Evolutionary conservation across 352 stramenopile genomes (phyloP).

Genomic region (Phytophthora sp.): DNA sequence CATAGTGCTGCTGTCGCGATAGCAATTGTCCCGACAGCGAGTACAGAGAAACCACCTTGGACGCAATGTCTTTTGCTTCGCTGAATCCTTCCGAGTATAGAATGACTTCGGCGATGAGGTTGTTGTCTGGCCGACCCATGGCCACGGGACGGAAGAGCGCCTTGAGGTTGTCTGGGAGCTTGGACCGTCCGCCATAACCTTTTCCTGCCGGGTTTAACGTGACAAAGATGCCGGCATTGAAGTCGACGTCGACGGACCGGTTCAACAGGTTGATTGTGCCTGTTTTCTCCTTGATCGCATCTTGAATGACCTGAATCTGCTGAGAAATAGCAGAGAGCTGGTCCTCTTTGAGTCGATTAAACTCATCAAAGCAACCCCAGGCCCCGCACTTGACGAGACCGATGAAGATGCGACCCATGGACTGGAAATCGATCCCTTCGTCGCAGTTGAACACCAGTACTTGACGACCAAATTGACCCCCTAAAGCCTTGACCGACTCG

Average conservation of each 20-base stretch:
- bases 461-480: constrained; percentile 89
- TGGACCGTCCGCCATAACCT: constrained; percentile 92
- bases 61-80: constrained; percentile 88
- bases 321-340: constrained; percentile 94
- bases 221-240: constrained; percentile 96
- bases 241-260: constrained; percentile 87
- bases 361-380: constrained; percentile 98
- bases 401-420: constrained; percentile 96
- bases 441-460: constrained; percentile 95
- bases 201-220: constrained; percentile 96
- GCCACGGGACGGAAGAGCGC: constrained; percentile 94
- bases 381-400: constrained; percentile 94
- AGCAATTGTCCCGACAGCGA: constrained; percentile 86
- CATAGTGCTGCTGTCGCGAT: constrained; percentile 93
- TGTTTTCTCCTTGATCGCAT: constrained; percentile 90
- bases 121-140: constrained; percentile 93
- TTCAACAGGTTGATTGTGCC: constrained; percentile 84
- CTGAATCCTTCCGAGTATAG: constrained; percentile 93
- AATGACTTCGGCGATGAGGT: constrained; percentile 94
- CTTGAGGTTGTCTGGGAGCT: constrained; percentile 95
- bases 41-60: constrained; percentile 94
- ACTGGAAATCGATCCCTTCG: constrained; percentile 94
- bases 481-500: constrained; percentile 94
- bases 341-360: constrained; percentile 96
- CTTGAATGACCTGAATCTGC: constrained; percentile 96